Base-by-base conservation (phyloP, 176 grass and related monocot species). In the Oryza nivara region DNA sequence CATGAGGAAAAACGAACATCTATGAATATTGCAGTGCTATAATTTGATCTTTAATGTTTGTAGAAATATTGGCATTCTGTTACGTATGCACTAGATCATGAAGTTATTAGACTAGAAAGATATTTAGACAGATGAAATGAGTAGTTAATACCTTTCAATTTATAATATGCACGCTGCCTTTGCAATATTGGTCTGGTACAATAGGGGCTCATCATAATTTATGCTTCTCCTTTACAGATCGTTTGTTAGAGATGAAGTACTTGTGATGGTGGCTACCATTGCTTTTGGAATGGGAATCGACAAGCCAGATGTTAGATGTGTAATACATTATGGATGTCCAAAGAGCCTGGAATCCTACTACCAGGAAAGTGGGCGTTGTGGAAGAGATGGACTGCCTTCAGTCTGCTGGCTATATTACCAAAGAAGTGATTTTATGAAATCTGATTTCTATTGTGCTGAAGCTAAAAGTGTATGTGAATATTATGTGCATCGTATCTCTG, bases 231-330 rank as follows among this genome's bases (percentile, higher is more conserved):
- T 68, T 84, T 87, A 43, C 90, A 98, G 96, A 90, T 91, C 91
- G 20, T 98, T 98, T 79, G 90, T 98, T 76, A 90, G 91, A 86
- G 96, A 98, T 43, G 96, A 98, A 89, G 76, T 83, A 74, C 76
- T 86, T 69, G 87, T 98, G 47, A 93, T 98, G 93, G 91, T 98
- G 79, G 96, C 96, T 73, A 95, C 96, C 68, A 82, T 98, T 82
- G 96, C 96, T 77, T 98, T 95, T 95, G 96, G 96, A 28, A 98
- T 98, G 96, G 96, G 96, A 77, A 98, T 98, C 65, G 96, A 98
- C 77, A 95, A 98, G 70, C 96, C 93, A 82, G 89, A 98, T 87
- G 75, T 98, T 84, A 95, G 96, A 88, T 95, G 89, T 43, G 87
- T 95, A 49, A 95, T 98, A 90, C 96, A 98, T 83, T 98, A 93